Conservation (phyloP, 1,139 yeast genomes). For the Sugiyamaella sp. region DNA sequence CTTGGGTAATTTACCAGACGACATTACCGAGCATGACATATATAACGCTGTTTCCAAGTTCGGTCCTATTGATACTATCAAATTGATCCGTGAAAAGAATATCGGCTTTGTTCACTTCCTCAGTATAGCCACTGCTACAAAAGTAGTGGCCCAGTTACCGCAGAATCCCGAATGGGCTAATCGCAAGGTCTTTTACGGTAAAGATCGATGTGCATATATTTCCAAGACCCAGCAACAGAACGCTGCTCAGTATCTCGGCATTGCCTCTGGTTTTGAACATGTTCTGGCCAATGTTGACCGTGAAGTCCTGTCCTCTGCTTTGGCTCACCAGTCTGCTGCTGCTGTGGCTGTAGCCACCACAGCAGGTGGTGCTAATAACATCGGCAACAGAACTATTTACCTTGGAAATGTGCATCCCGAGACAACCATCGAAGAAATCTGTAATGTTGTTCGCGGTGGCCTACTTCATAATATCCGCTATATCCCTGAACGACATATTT, state of each 20-base stretch:
- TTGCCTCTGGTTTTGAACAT: constrained; percentile 89
- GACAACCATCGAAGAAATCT: constrained; percentile 85
- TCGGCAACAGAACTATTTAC: constrained; percentile 91
- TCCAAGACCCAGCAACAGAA: constrained; percentile 96
- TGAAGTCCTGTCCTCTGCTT: constrained; percentile 52
- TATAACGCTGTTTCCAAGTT: constrained; percentile 66
- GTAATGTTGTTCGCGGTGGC: constrained; percentile 94
- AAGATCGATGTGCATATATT: constrained; percentile 80
- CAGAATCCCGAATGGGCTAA: constrained; percentile 57
- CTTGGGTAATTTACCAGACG: constrained; percentile 67
- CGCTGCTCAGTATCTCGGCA: constrained; percentile 92
- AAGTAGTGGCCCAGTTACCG: constrained; percentile 69
- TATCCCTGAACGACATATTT: constrained; percentile 79
- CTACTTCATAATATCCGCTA: constrained; percentile 63
- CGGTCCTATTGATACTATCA: constrained; percentile 83
- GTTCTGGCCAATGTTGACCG: constrained; percentile 79
- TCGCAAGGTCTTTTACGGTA: constrained; percentile 79
- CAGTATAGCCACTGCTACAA: constrained; percentile 79
- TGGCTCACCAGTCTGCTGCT: constrained; percentile 72
- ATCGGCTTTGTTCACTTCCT: constrained; percentile 82
- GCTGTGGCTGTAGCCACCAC: constrained; percentile 75
- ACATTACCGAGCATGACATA: constrained; percentile 63
- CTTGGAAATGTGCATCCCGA: constrained; percentile 86
- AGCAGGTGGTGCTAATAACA: constrained; percentile 74
- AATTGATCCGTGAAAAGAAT: constrained; percentile 69